A percentile compares a stretch with the other conserved stretches of the same genome.
Conservation (phyloP, 345 rosid species). For the Populus pruinosa region DNA sequence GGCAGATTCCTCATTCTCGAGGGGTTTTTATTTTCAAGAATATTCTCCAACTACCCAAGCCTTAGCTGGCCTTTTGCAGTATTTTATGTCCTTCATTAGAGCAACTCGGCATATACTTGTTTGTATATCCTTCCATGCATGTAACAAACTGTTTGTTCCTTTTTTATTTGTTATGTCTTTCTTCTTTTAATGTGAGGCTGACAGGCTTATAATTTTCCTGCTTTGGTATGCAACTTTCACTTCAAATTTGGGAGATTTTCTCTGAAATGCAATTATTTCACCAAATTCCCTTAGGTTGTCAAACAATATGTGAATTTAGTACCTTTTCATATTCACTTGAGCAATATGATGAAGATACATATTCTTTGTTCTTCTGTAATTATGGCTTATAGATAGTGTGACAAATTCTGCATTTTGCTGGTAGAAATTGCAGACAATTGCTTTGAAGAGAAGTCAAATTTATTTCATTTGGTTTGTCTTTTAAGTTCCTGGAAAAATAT, state of each 20-base stretch:
- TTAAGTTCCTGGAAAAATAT: not conserved
- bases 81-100: not conserved
- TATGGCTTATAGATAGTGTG: not conserved
- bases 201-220: not conserved
- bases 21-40: not conserved
- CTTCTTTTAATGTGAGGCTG: not conserved
- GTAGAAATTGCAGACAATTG: not conserved
- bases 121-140: not conserved
- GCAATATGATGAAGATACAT: not conserved
- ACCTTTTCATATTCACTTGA: not conserved
- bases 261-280: not conserved
- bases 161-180: not conserved
- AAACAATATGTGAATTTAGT: not conserved
- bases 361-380: not conserved
- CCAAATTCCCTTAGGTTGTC: not conserved
- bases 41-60: not conserved
- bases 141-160: not conserved
- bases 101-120: not conserved
- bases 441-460: not conserved
- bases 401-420: not conserved
- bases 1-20: not conserved
- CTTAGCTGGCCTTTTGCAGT: not conserved
- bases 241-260: not conserved
- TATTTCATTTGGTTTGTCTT: not conserved
- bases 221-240: not conserved